These are phyloP conservation scores for Cutaneotrichosporon sp. DNA, from an alignment of 1,284 basidiomycete genomes.

Conservation along the genomic window DNA sequence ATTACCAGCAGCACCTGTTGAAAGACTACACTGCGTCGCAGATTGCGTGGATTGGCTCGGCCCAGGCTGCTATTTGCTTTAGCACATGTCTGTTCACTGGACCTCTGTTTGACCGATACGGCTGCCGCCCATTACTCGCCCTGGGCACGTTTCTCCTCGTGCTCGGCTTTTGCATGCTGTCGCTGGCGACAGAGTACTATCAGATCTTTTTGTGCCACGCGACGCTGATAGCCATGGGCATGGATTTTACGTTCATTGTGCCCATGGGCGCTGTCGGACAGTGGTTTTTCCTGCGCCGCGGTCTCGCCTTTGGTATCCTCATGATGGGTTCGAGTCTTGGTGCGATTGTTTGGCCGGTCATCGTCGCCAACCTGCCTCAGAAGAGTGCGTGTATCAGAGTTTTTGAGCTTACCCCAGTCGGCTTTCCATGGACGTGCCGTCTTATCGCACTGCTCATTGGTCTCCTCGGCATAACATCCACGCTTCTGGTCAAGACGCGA, in stretches of 20 bases:
- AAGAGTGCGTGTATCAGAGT: conserved; percentile 19
- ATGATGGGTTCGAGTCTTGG: conserved; percentile 34
- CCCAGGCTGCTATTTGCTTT: conserved; percentile 35
- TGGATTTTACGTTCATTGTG: conserved; percentile 37
- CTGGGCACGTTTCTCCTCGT: conserved; percentile 24
- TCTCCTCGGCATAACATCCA: conserved; percentile 20
- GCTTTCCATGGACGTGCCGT: conserved; percentile 39
- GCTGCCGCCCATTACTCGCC: conserved; percentile 29
- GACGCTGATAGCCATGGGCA: conserved; percentile 32
- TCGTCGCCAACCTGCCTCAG: conserved; percentile 36
- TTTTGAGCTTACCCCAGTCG: conserved; percentile 19
- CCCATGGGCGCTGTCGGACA: conserved; percentile 38
- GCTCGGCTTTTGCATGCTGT: conserved; percentile 29
- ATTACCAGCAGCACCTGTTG: conserved; percentile 30
- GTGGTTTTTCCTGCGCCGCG: conserved; percentile 37
- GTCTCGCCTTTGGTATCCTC: conserved; percentile 36
- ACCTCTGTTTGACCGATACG: conserved; percentile 36
- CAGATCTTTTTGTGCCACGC: conserved; percentile 36
- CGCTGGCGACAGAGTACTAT: conserved; percentile 30
- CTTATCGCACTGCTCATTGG: conserved; percentile 33
- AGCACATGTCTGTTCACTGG: conserved; percentile 32
- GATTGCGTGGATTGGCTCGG: conserved; percentile 37
- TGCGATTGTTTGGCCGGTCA: conserved; percentile 37
- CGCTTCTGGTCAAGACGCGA: conserved; percentile 32
- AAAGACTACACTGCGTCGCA: conserved; percentile 24